Base-by-base conservation (phyloP, 176 grass and related monocot genomes). In the Thinopyrum elongatum region DNA sequence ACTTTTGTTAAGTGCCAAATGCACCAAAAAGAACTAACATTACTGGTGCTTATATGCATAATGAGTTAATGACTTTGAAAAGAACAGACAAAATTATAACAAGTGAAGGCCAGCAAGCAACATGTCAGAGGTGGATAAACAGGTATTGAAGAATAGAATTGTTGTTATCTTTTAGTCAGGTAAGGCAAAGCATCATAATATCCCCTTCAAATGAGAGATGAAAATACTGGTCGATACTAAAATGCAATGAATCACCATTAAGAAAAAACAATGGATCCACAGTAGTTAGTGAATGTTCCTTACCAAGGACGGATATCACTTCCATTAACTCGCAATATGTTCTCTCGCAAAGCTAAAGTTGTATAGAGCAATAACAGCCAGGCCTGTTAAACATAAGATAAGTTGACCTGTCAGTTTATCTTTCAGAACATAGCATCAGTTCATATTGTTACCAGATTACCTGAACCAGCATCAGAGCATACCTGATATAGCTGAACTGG, bases 401-500 rank as follows among this genome's bases (percentile, higher is more conserved):
- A 47, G 8, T 76, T 85, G 10, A 85, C 53, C 70, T 64, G 49
- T 80, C 36, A 64, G 19, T 27, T 66, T 65, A 70, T 88, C 79
- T 82, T 41, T 38, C 61, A 17, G 73, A 83, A 84, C 39, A 67
- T 80, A 60, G 19, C 60, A 87, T 87, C 65, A 53, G 21, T 86
- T 79, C 9, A 73, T 59, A 8, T 22, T 83, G 27, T 33, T 66
- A 78, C 28, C 26, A 69, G 80, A 23, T 63, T 10, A 4, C 13
- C 29, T 28, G 30, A 84, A 36, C 1, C 39, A 84, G 59, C 13
- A 88, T 87, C 53, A 81, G 53, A 86, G 30, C 31, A 31, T 89
- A 99, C 97, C 93, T 99, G 97, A 69, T 99, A 99, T 76, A 98
- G 80, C 87, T 98, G 97, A 76, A 96, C 97, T 78, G 97, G 94